Percentiles rank a stretch among this genome's conserved stretches.
phyloP scores from a whole-genome alignment of 805 yeast genomes.

The Candida nanaspora region DNA sequence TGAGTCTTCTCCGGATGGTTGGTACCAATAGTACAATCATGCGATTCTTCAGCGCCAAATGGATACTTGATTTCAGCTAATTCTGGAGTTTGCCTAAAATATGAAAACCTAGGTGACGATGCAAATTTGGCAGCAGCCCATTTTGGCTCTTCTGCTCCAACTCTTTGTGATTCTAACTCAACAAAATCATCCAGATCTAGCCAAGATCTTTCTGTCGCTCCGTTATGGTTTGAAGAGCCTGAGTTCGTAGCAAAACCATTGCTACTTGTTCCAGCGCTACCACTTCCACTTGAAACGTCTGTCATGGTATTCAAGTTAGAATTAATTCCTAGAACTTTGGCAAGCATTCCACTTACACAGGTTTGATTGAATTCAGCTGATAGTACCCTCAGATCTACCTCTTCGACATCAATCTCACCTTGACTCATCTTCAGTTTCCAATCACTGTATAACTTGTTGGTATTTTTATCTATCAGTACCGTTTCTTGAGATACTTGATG shows the following conservation, averaged over 20 bases:
- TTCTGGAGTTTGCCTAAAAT: slow-evolving; percentile 44
- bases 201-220: slow-evolving; percentile 38
- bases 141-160: slow-evolving; percentile 29
- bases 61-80: slow-evolving; percentile 38
- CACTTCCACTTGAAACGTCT: slow-evolving; percentile 1
- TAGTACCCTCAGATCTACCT: slow-evolving; percentile 62
- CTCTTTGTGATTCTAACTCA: slow-evolving; percentile 54
- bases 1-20: slow-evolving; percentile 54
- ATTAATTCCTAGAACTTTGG: slow-evolving; percentile 22
- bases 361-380: slow-evolving; percentile 57
- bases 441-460: slow-evolving; percentile 16
- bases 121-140: slow-evolving; percentile 47
- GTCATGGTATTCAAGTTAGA: slow-evolving; percentile 13
- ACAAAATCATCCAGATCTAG: slow-evolving; percentile 67
- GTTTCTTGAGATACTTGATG: slow-evolving; percentile 49
- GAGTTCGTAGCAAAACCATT: background rate
- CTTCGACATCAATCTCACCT: slow-evolving; percentile 64
- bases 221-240: slow-evolving; percentile 3
- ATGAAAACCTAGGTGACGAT: slow-evolving; percentile 51
- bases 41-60: slow-evolving; percentile 56
- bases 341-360: slow-evolving; percentile 36
- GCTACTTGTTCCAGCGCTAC: background rate
- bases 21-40: slow-evolving; percentile 53
- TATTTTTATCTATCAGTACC: slow-evolving; percentile 34
- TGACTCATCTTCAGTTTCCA: slow-evolving; percentile 52